Base-by-base conservation (phyloP, 2,329 filamentous ascomycete genomes). In the Massarina eburnea region DNA sequence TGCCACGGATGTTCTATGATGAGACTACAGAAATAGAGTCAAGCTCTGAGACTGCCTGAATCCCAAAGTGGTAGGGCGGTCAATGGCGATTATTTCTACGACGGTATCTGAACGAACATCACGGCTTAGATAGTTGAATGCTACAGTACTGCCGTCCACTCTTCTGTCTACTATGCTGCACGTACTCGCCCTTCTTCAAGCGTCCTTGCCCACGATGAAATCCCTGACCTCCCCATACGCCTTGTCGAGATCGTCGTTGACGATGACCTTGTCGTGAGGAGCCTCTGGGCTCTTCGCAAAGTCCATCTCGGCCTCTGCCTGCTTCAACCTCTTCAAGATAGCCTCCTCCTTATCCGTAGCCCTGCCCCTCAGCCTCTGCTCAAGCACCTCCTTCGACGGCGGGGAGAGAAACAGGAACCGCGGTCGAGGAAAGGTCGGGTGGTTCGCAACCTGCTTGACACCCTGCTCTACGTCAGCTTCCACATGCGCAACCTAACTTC, bases 21-120 rank as follows among this genome's bases (percentile, higher is more conserved):
- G 91, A 96, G 83, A 61, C 49, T 75, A 83, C 85, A 78, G 80
- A 86, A 83, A 91, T 91, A 95, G 91, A 96, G 91, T 96, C 91
- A 96, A 96, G 91, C 91, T 89, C 91, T 88, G 89, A 96, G 83
- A 81, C 58, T 57, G 58, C 66, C 65, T 64, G 67, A 68, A 69
- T 66, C 68, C 72, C 71, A 73, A 73, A 70, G 71, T 67, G 72
- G 71, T 71, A 71, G 65, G 65, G 63, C 61, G 61, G 66, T 62
- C 62, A 45, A 51, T 71, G 68, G 64, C 71, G 69, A 67, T 50
- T 62, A 60, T 73, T 67, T 68, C 71, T 73, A 74, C 70, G 64
- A 73, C 67, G 67, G 67, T 73, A 74, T 72, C 73, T 75, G 73
- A 75, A n/a, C 67, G 63, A 67, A 73, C 70, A 58, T 55, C 41